Percentiles rank a stretch among this genome's conserved stretches.
Evolutionary conservation across 1,139 yeast species (phyloP).

Genomic region (Protomyces gravidus): DNA sequence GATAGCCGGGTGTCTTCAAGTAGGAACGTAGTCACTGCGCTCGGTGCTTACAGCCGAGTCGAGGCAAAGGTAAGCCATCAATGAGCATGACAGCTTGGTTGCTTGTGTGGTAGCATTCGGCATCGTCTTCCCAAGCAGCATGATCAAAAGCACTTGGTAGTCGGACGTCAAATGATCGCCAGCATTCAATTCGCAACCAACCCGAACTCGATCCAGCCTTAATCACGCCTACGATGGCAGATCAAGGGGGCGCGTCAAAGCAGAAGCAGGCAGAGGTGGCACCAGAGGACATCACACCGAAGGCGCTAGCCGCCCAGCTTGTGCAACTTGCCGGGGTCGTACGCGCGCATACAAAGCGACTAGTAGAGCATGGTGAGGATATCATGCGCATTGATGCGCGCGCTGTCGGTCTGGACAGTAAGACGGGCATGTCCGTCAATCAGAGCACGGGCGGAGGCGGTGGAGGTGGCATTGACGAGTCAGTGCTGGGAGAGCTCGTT

Average conservation of each 20-base stretch:
- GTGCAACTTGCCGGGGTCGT: conserved; percentile 14
- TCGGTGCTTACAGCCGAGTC: no score
- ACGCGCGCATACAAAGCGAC: conserved; percentile 10
- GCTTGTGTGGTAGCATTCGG: no score
- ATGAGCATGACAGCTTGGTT: no score
- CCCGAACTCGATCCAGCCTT: no score
- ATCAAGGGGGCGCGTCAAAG: neutral
- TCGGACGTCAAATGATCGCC: no score
- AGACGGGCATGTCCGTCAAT: conserved; percentile 5
- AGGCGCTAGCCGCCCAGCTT: conserved; percentile 9
- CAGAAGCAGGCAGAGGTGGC: neutral
- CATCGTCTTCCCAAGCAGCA: no score
- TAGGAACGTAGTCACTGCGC: no score
- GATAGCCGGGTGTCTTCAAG: no score
- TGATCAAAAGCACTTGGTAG: no score
- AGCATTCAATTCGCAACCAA: no score
- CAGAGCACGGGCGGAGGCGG: neutral
- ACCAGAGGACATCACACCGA: conserved; percentile 1
- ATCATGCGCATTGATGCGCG: conserved; percentile 27
- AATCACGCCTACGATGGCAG: neutral
- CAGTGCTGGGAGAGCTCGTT: conserved; percentile 15
- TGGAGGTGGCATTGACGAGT: conserved; percentile 5
- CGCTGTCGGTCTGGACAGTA: conserved; percentile 11
- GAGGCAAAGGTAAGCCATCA: no score
- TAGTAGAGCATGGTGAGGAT: conserved; percentile 25